Evolutionary conservation across 2,329 filamentous ascomycete genomes (phyloP).

Genomic region (Mariannaea sp.): DNA sequence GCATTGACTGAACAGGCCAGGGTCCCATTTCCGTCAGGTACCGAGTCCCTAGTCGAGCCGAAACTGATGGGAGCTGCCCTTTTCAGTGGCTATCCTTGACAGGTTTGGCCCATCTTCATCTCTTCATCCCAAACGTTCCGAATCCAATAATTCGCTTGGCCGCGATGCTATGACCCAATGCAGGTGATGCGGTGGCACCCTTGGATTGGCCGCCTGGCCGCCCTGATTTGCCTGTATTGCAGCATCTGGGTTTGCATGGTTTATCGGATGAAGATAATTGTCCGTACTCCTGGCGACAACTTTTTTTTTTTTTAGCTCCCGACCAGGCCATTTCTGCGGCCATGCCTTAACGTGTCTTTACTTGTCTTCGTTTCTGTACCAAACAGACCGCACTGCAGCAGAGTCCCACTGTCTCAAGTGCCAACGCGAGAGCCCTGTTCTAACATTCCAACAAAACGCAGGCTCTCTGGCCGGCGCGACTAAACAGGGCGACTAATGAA

Average conservation of each 20-base stretch:
- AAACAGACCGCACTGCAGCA: constrained; percentile 13
- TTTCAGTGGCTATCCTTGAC: constrained; percentile 23
- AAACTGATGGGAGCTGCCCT: constrained; percentile 21
- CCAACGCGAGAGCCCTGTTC: constrained; percentile 7
- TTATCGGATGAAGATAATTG: too few relatives aligned
- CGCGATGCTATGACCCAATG: constrained; percentile 5
- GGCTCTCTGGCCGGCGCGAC: constrained; percentile 6
- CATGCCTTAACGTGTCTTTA: not conserved
- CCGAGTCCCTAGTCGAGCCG: too few relatives aligned
- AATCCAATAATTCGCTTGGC: not conserved
- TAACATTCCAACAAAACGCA: constrained; percentile 22
- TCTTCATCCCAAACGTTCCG: constrained; percentile 1
- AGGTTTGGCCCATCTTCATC: constrained; percentile 34
- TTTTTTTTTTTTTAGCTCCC: constrained; percentile 3
- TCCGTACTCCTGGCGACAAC: too few relatives aligned
- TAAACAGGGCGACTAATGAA: constrained; percentile 15
- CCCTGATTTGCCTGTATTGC: not conserved
- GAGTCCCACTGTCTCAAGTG: constrained; percentile 35
- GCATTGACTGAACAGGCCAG: not conserved
- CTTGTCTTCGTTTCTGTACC: not conserved
- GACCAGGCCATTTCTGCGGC: not conserved
- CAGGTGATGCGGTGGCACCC: constrained; percentile 5
- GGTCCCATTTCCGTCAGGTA: not conserved
- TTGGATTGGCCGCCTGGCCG: not conserved
- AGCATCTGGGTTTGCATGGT: too few relatives aligned